Conservation (phyloP, 139 green algal genomes). For the Chlamydomonas applanata region DNA sequence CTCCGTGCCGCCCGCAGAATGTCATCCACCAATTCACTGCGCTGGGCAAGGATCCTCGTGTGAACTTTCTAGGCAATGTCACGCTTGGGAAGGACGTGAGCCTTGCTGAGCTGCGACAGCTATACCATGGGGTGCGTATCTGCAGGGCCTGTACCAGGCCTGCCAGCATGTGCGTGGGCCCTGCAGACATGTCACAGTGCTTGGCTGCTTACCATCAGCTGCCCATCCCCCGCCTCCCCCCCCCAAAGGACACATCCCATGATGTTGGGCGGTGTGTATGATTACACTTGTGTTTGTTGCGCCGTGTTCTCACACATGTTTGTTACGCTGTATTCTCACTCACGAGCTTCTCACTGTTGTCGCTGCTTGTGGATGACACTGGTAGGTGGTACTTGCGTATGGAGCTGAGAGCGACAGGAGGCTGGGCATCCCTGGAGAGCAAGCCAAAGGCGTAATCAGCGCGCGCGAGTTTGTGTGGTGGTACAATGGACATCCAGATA, state of each 20-base stretch:
- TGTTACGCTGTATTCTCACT: too few relatives aligned
- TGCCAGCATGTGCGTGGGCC: too few relatives aligned
- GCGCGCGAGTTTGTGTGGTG: constrained; percentile 97
- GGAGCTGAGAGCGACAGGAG: constrained; percentile 84
- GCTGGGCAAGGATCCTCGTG: constrained; percentile 50
- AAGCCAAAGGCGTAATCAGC: constrained; percentile 46
- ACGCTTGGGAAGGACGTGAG: constrained; percentile 55
- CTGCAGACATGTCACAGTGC: too few relatives aligned
- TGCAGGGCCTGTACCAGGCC: background rate
- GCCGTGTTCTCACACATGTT: too few relatives aligned
- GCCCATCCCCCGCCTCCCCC: too few relatives aligned
- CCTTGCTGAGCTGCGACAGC: constrained; percentile 62
- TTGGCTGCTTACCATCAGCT: too few relatives aligned
- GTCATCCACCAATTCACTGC: constrained; percentile 86
- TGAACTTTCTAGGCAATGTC: constrained; percentile 87
- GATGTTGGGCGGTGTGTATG: too few relatives aligned
- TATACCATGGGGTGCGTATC: constrained; percentile 73
- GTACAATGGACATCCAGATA: constrained; percentile 97
- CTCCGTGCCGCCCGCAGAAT: constrained; percentile 66
- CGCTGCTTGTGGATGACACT: background rate
- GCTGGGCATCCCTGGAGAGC: constrained; percentile 78
- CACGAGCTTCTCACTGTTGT: too few relatives aligned
- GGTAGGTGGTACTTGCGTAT: constrained; percentile 84
- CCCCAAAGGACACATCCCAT: too few relatives aligned
- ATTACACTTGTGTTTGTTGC: too few relatives aligned